These are phyloP conservation scores for Beauveria sp. DNA, from an alignment of 2,329 filamentous ascomycete genomes.

Conservation along the genomic window DNA sequence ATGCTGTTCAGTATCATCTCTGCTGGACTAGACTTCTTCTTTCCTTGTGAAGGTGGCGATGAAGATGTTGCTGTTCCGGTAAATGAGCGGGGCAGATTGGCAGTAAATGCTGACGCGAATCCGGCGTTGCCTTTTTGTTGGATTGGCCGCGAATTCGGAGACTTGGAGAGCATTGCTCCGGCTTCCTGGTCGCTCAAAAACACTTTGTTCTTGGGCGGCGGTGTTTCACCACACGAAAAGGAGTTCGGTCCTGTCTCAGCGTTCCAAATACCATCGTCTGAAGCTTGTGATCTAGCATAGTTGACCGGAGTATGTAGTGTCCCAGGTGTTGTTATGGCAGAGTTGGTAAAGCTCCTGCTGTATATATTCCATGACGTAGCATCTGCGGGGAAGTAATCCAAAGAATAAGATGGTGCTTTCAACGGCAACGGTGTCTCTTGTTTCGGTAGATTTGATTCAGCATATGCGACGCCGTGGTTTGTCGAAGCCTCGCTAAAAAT, in stretches of 20 bases:
- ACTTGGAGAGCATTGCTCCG: conserved; percentile 50
- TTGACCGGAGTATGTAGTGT: conserved; percentile 48
- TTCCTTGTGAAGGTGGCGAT: conserved; percentile 35
- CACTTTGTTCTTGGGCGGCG: conserved; percentile 44
- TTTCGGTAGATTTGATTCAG: conserved; percentile 47
- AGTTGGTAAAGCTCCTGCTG: conserved; percentile 45
- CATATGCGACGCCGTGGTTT: conserved; percentile 48
- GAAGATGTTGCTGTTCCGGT: conserved; percentile 29
- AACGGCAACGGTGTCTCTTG: conserved; percentile 56
- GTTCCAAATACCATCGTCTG: conserved; percentile 45
- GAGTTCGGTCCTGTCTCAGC: conserved; percentile 49
- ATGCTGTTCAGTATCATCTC: conserved; percentile 52
- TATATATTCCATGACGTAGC: conserved; percentile 45
- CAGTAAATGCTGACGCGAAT: conserved; percentile 47
- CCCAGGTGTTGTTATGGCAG: conserved; percentile 49
- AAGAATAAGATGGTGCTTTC: conserved; percentile 58
- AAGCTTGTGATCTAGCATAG: conserved; percentile 48
- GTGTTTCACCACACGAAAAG: conserved; percentile 55
- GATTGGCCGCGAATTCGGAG: conserved; percentile 47
- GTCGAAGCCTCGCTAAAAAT: conserved; percentile 56
- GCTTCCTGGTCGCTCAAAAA: conserved; percentile 37
- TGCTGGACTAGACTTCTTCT: conserved; percentile 54
- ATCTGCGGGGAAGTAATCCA: conserved; percentile 59
- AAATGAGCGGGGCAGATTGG: conserved; percentile 44
- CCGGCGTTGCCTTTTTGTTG: conserved; percentile 45